phyloP scores from a whole-genome alignment of 495 filamentous ascomycete species.

The Aeminium ludgeri region DNA sequence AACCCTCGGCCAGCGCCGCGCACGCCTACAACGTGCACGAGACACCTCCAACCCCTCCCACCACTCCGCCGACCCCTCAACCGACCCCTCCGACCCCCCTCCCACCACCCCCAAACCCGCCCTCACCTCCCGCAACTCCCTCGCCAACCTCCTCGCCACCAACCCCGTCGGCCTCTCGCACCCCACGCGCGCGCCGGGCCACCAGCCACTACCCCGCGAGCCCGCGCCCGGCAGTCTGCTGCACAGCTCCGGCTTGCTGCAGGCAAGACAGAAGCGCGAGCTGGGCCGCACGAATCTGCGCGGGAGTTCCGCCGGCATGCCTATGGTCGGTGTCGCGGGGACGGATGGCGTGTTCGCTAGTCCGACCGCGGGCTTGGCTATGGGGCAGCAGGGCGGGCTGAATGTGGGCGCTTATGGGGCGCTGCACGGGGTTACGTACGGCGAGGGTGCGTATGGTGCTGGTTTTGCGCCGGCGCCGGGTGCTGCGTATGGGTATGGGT shows the following conservation, averaged over 20 bases:
- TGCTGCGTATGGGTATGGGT: slow-evolving; percentile 17
- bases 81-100: too few species aligned
- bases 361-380: background rate
- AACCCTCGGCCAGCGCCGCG: slow-evolving; percentile 72
- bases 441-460: too few species aligned
- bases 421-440: too few species aligned
- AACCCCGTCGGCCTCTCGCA: slow-evolving; percentile 31
- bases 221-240: slow-evolving; percentile 20
- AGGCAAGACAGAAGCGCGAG: slow-evolving; percentile 13
- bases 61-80: too few species aligned
- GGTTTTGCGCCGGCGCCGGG: too few species aligned
- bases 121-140: background rate
- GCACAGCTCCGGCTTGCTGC: slow-evolving; percentile 14
- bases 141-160: slow-evolving; percentile 40
- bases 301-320: slow-evolving; percentile 3
- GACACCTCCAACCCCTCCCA: too few species aligned
- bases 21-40: slow-evolving; percentile 58
- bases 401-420: too few species aligned
- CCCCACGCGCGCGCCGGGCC: background rate
- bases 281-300: slow-evolving; percentile 14
- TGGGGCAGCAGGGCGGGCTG: slow-evolving; percentile 11
- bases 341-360: slow-evolving; percentile 6
- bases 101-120: too few species aligned
- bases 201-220: too few species aligned
- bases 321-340: background rate